phyloP scores from a whole-genome alignment of 1,139 yeast genomes.

The Candida smagusa region DNA sequence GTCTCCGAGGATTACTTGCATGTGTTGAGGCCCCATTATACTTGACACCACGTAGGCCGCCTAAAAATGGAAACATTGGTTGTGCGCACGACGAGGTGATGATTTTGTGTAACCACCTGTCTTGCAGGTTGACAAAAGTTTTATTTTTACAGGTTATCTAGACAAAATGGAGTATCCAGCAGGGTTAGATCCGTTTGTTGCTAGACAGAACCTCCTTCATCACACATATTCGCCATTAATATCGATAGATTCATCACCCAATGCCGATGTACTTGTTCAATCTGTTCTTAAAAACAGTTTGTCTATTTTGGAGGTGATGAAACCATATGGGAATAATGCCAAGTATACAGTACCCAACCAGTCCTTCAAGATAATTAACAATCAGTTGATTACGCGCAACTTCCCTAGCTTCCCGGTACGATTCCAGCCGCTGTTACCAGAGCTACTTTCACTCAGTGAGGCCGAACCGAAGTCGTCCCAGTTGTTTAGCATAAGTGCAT shows the following conservation, averaged over 20 bases:
- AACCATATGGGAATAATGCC: conserved; percentile 49
- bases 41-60: too few relatives aligned
- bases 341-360: conserved; percentile 35
- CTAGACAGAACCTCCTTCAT: conserved; percentile 44
- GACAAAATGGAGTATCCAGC: conserved; percentile 30
- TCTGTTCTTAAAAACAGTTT: conserved; percentile 29
- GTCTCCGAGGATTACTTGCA: too few relatives aligned
- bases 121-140: too few relatives aligned
- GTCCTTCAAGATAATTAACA: conserved; percentile 37
- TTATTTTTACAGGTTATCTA: neutral
- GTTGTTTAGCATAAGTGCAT: conserved; percentile 39
- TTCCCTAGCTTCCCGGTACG: conserved; percentile 46
- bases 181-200: conserved; percentile 41
- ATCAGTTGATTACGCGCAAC: conserved; percentile 39
- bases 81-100: too few relatives aligned
- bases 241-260: conserved; percentile 50
- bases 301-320: conserved; percentile 32
- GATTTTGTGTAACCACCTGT: too few relatives aligned
- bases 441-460: conserved; percentile 31
- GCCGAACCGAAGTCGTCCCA: conserved; percentile 21
- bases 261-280: conserved; percentile 47
- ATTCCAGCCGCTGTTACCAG: conserved; percentile 42
- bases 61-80: too few relatives aligned
- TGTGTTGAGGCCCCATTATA: too few relatives aligned
- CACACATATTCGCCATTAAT: conserved; percentile 59